Conservation (phyloP, 495 filamentous ascomycete species). For the Penicillium macrosclerotiorum region DNA sequence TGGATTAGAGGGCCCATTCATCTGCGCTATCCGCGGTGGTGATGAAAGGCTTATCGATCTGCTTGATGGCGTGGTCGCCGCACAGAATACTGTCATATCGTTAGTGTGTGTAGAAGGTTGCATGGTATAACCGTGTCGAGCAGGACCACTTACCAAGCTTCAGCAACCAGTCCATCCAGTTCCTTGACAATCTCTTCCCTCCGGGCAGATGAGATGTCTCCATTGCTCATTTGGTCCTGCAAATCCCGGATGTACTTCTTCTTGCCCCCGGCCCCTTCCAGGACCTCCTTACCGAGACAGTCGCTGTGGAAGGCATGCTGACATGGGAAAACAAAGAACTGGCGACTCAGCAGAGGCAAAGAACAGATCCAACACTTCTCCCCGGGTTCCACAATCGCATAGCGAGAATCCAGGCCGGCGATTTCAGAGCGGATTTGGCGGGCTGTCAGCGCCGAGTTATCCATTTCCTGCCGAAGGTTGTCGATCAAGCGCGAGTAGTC, state of each 20-base stretch:
- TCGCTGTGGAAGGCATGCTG: conserved; percentile 97
- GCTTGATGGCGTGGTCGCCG: conserved; percentile 88
- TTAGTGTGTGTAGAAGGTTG: conserved; percentile 5
- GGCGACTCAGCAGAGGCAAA: conserved; percentile 77
- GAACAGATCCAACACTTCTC: conserved; percentile 89
- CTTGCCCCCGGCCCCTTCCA: conserved; percentile 71
- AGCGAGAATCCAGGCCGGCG: conserved; percentile 75
- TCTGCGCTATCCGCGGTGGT: conserved; percentile 62
- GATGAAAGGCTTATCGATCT: conserved; percentile 91
- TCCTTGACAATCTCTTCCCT: conserved; percentile 85
- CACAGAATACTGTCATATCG: conserved; percentile 63
- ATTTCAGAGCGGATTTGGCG: conserved; percentile 87
- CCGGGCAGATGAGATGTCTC: conserved; percentile 58
- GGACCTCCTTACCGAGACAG: conserved; percentile 78
- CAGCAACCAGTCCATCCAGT: conserved; percentile 81
- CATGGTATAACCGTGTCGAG: neutral
- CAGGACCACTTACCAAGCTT: conserved; percentile 62
- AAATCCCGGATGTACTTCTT: conserved; percentile 79
- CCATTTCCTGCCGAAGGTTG: conserved; percentile 89
- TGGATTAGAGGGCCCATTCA: conserved; percentile 78
- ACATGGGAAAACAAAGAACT: conserved; percentile 98
- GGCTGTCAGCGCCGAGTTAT: conserved; percentile 83
- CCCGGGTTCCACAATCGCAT: conserved; percentile 94
- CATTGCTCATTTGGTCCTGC: conserved; percentile 74
- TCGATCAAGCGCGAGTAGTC: conserved; percentile 90